phyloP scores from a whole-genome alignment of 2,329 filamentous ascomycete species.

The Cercospora beticola region DNA sequence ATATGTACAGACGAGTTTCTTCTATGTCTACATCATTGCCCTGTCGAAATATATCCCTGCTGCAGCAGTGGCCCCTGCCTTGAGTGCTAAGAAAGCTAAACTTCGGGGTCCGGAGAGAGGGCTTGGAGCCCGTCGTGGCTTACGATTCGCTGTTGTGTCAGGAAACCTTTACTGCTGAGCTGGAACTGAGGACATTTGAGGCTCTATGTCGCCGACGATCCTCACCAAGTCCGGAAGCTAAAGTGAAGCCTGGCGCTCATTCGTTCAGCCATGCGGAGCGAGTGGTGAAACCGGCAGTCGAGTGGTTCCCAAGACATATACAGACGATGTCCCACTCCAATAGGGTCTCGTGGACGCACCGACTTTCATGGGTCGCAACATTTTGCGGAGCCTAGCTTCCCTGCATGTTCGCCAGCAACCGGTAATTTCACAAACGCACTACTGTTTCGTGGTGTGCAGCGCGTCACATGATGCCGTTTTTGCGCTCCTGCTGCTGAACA shows the following conservation, averaged over 20 bases:
- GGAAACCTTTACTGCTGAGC: background rate
- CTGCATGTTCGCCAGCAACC: background rate
- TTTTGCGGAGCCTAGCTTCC: background rate
- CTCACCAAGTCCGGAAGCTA: conserved; percentile 7
- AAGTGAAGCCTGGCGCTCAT: background rate
- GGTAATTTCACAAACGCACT: background rate
- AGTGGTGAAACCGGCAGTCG: background rate
- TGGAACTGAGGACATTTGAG: background rate
- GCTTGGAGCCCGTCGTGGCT: background rate
- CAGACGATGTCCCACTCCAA: background rate
- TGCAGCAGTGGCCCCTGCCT: background rate
- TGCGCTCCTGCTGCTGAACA: background rate
- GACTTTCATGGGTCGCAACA: background rate
- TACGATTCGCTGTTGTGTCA: background rate
- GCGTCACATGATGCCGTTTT: background rate
- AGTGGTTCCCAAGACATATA: background rate
- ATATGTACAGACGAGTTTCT: background rate
- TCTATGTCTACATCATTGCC: background rate
- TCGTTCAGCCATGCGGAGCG: background rate
- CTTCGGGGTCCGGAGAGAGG: conserved; percentile 2
- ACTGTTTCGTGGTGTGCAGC: background rate
- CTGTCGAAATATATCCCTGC: background rate
- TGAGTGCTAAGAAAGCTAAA: conserved; percentile 2
- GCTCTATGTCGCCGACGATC: background rate
- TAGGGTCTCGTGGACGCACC: background rate